phyloP scores from a whole-genome alignment of 108 stramenopile genomes.

The Aureococcus anophagefferens region DNA sequence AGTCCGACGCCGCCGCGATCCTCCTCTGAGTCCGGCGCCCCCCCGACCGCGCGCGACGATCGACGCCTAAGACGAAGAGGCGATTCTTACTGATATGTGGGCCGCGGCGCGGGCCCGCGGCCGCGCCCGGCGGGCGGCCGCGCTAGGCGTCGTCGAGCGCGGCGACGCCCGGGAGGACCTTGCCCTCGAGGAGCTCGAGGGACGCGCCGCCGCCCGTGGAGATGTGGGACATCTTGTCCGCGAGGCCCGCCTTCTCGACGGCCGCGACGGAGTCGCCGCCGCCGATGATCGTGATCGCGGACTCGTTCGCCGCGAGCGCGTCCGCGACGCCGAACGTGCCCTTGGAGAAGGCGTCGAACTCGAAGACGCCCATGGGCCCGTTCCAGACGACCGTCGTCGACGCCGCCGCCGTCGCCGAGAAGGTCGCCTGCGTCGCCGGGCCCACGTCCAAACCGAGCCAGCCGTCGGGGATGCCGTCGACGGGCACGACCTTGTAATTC shows the following conservation, averaged over 20 bases:
- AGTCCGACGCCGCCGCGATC: too few relatives aligned
- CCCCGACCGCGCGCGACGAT: too few relatives aligned
- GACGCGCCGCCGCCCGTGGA: slow-evolving; percentile 76
- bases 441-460: slow-evolving; percentile 98
- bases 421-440: slow-evolving; percentile 67
- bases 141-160: slow-evolving; percentile 71
- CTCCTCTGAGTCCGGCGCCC: too few relatives aligned
- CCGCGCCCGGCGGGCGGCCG: too few relatives aligned
- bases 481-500: slow-evolving; percentile 57
- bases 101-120: too few relatives aligned
- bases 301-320: slow-evolving; percentile 32
- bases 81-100: too few relatives aligned
- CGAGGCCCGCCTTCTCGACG: slow-evolving; percentile 19
- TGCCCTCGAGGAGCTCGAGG: slow-evolving; percentile 93
- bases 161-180: slow-evolving; percentile 82
- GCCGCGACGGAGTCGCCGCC: slow-evolving; percentile 48
- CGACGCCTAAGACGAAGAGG: too few relatives aligned
- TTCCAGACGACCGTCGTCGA: slow-evolving; percentile 92
- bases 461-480: slow-evolving; percentile 73
- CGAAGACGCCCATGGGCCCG: slow-evolving; percentile 92
- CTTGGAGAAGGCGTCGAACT: slow-evolving; percentile 58
- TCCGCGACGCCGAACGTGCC: slow-evolving; percentile 7
- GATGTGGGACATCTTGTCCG: slow-evolving; percentile 17
- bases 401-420: slow-evolving; percentile 60
- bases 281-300: slow-evolving; percentile 84